These are phyloP conservation scores for Carex scoparia DNA, from an alignment of 176 grass and related monocot genomes.

Conservation along the genomic window DNA sequence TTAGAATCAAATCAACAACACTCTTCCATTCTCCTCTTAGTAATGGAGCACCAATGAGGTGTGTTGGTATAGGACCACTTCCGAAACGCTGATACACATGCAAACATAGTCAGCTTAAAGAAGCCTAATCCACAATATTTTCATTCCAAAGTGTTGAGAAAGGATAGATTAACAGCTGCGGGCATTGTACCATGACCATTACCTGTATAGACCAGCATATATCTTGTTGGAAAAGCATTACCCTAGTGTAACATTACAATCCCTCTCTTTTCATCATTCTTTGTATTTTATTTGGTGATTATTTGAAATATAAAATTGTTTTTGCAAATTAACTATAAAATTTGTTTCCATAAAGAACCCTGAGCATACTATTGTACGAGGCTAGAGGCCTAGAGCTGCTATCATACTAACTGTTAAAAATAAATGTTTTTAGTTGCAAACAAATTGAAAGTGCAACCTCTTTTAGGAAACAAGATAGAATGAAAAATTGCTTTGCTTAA, in stretches of 20 bases:
- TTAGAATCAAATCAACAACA: conserved; percentile 85
- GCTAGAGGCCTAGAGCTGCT: not conserved
- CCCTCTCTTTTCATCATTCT: not conserved
- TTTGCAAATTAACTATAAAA: not conserved
- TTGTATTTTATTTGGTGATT: conserved; percentile 6
- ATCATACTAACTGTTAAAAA: not conserved
- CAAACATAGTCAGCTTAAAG: conserved; percentile 28
- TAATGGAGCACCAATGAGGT: conserved; percentile 75
- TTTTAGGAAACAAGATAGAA: conserved; percentile 1
- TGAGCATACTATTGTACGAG: not conserved
- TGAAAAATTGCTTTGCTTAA: conserved; percentile 17
- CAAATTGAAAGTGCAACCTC: not conserved
- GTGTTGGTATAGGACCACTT: conserved; percentile 95
- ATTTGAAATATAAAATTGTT: not conserved
- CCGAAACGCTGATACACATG: conserved; percentile 70
- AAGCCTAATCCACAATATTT: not conserved
- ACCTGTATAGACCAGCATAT: not conserved
- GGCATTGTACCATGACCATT: not conserved
- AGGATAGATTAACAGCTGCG: not conserved
- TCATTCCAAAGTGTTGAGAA: not conserved
- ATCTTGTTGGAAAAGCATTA: not conserved
- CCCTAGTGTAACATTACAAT: not conserved
- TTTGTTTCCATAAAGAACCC: conserved; percentile 6
- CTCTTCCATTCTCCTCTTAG: conserved; percentile 92
- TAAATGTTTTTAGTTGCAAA: not conserved